These are phyloP conservation scores for Penicillium olsonii DNA, from an alignment of 2,329 filamentous ascomycete genomes.

Conservation along the genomic window DNA sequence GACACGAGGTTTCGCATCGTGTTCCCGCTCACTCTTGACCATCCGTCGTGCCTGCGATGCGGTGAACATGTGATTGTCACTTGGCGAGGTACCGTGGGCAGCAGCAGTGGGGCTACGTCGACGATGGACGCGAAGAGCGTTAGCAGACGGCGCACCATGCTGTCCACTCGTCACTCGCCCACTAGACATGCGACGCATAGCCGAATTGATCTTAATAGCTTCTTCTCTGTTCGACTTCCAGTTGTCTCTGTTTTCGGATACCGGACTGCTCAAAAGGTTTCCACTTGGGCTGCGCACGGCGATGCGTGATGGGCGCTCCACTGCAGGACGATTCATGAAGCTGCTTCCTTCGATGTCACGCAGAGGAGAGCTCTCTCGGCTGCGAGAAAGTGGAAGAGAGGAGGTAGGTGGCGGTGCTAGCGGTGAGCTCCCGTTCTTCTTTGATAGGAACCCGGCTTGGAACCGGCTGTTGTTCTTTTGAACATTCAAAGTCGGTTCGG, in stretches of 20 bases:
- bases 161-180: slow-evolving; percentile 30
- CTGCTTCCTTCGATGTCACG: slow-evolving; percentile 54
- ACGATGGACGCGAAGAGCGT: slow-evolving; percentile 49
- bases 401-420: slow-evolving; percentile 59
- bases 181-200: slow-evolving; percentile 57
- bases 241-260: slow-evolving; percentile 52
- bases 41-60: slow-evolving; percentile 67
- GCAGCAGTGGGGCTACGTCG: slow-evolving; percentile 58
- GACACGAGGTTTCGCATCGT: slow-evolving; percentile 57
- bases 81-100: slow-evolving; percentile 55
- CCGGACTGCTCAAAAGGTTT: slow-evolving; percentile 35
- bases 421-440: slow-evolving; percentile 67
- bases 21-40: slow-evolving; percentile 62
- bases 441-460: slow-evolving; percentile 82
- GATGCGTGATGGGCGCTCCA: slow-evolving; percentile 41
- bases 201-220: slow-evolving; percentile 56
- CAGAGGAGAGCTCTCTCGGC: slow-evolving; percentile 58
- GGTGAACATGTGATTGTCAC: slow-evolving; percentile 63
- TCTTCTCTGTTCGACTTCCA: slow-evolving; percentile 53
- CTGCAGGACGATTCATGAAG: slow-evolving; percentile 50
- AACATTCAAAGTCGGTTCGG: slow-evolving; percentile 61
- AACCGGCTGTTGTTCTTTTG: slow-evolving; percentile 74
- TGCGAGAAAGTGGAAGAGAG: slow-evolving; percentile 62
- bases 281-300: slow-evolving; percentile 43
- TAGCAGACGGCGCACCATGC: slow-evolving; percentile 41